Percentiles rank a stretch among this genome's conserved stretches.
These are phyloP conservation scores for Herpetospermum pedunculosum DNA, from an alignment of 306 rosid genomes.

Conservation along the genomic window DNA sequence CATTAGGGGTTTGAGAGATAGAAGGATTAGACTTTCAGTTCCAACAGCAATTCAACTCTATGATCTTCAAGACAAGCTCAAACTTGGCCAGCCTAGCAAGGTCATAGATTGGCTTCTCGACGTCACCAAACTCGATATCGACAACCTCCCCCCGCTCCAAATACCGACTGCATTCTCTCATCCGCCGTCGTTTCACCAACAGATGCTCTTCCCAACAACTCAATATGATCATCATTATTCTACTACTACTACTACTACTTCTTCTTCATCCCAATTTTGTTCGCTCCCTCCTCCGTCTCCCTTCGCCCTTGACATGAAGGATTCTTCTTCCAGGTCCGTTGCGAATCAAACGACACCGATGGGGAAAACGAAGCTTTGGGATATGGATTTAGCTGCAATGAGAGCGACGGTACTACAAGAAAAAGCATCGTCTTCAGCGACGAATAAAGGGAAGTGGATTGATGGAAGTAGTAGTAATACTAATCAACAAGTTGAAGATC, in stretches of 20 bases:
- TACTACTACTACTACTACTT: not conserved
- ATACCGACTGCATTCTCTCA: conserved; percentile 48
- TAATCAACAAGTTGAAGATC: not conserved
- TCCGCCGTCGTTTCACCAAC: conserved; percentile 47
- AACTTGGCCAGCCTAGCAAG: conserved; percentile 72
- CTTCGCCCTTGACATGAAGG: conserved; percentile 10
- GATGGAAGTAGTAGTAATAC: conserved; percentile 8
- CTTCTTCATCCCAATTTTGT: not conserved
- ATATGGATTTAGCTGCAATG: conserved; percentile 11
- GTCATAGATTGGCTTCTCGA: conserved; percentile 82
- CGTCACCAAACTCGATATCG: conserved; percentile 58
- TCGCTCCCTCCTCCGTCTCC: not conserved
- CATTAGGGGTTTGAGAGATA: conserved; percentile 64
- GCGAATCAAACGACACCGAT: conserved; percentile 9
- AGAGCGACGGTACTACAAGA: not conserved
- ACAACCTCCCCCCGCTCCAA: conserved; percentile 71
- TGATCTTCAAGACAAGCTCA: conserved; percentile 75
- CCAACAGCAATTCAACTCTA: conserved; percentile 76
- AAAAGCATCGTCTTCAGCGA: not conserved
- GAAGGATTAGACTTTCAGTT: conserved; percentile 72
- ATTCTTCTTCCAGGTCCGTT: not conserved
- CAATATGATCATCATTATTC: not conserved
- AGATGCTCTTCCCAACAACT: conserved; percentile 26
- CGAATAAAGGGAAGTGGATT: conserved; percentile 34
- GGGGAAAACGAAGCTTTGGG: conserved; percentile 18